Evolutionary conservation across 371 early-diverging fungal genomes (phyloP), one percentile per base, ranked within the genome.

Genomic region (Mortierella sp.): DNA sequence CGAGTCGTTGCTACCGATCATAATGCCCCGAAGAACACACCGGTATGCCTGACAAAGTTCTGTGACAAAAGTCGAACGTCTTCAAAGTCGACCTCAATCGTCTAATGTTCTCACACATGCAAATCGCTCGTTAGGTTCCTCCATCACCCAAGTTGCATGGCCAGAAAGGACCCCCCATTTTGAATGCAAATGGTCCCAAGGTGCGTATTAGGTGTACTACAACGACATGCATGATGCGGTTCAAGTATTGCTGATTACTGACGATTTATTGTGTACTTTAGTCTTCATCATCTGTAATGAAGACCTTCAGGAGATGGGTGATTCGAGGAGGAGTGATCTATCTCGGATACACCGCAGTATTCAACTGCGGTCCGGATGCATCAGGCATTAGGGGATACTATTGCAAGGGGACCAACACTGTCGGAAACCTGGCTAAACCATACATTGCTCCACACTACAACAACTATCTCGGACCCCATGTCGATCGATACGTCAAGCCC

Each of bases 61-160:
- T 34, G 34, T 34, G 34, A 41, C 41, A 41, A 13, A 37, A 37
- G 13, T 37, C 8, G 37, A 37, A 37, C 13, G 37, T 37, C 13
- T 13, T 13, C 6, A 37, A 37, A 37, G 13, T 13, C n/a, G n/a
- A n/a, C n/a, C n/a, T n/a, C n/a, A n/a, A n/a, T n/a, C n/a, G n/a
- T n/a, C n/a, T n/a, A n/a, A n/a, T n/a, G n/a, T n/a, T n/a, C n/a
- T n/a, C n/a, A n/a, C n/a, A n/a, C n/a, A n/a, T n/a, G n/a, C n/a
- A n/a, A n/a, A n/a, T n/a, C n/a, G n/a, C 13, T 50, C 19, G 19
- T 4, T 49, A 73, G 69, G 17, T 71, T 1, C 78, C 78, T 3
- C 78, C 78, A 19, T 77, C 78, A 0, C 71, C 78, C 13, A 77
- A 63, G 60, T 31, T 77, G 29, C 78, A 77, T 31, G 70, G 64